Base-by-base conservation (phyloP, 179 eudicot species). In the Drosera spatulata region DNA sequence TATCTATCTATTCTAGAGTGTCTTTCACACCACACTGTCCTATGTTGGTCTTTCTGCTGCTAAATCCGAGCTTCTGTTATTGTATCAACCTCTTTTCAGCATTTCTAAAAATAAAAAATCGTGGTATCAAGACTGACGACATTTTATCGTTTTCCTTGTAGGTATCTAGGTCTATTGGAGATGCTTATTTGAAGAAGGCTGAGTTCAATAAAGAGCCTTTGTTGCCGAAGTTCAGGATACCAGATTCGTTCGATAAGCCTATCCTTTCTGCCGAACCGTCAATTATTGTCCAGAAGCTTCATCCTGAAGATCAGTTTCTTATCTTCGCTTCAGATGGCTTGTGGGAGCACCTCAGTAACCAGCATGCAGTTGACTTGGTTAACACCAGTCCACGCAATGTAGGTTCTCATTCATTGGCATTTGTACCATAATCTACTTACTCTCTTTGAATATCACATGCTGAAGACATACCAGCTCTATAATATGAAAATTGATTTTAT, bases 321-420 rank as follows among this genome's bases (percentile, higher is more conserved):
- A 43, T 43, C 1, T 43, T 43, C 8, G 45, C 45, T 43, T 43
- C 45, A 43, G 45, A 43, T 43, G 95, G 95, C 45, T 83, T 90
- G 12, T 87, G 95, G 97, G 97, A 90, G 73, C 95, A 87, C 72
- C 81, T 90, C 50, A 85, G 79, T 77, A 90, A 90, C 72, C 90
- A 90, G 63, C 82, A 77, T 51, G 97, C 94, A 2, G 96, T 83
- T 58, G 81, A 85, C 73, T 69, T 90, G 7, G 90, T 90, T 55
- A 83, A 83, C 67, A 78, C 79, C 7, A 74, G 72, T 65, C 82
- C 88, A 10, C 86, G 75, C 42, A 75, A 63, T n/a, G 97, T 90
- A 85, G 66, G 90, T 11, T 63, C 12, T 55, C 52, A 53, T 63
- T 5, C 41, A 8, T n/a, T 58, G 3, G 33, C 33, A 22, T 22